Conservation (phyloP, 768 basidiomycete species). For the Termitomyces sp. region DNA sequence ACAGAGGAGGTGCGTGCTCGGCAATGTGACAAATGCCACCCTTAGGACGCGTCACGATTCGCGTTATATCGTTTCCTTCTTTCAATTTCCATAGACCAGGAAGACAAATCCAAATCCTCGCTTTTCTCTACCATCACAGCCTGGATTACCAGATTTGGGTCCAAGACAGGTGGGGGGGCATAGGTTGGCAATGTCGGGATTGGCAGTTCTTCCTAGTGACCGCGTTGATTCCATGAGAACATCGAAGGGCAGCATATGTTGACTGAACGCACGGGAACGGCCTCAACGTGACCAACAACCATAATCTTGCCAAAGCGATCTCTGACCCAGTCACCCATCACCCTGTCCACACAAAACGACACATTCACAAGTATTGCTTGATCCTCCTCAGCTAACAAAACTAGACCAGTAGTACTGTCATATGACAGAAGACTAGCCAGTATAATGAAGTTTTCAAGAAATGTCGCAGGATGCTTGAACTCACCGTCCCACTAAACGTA, state of each 20-base stretch:
- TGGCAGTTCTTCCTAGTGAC: conserved; percentile 25
- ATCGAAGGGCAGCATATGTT: conserved; percentile 4
- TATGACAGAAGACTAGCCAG: conserved; percentile 49
- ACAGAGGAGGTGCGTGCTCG: not conserved
- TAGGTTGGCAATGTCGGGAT: conserved; percentile 38
- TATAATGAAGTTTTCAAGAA: not conserved
- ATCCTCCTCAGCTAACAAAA: conserved; percentile 44
- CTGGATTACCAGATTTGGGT: conserved; percentile 42
- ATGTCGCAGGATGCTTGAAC: conserved; percentile 7
- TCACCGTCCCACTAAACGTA: conserved; percentile 57
- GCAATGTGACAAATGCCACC: not conserved
- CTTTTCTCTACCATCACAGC: conserved; percentile 46
- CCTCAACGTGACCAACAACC: conserved; percentile 56
- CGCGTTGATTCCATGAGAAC: not conserved
- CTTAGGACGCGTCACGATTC: not conserved
- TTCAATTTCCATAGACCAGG: conserved; percentile 36
- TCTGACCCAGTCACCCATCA: conserved; percentile 39
- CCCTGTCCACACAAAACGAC: conserved; percentile 40
- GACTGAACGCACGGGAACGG: conserved; percentile 7
- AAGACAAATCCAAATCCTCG: conserved; percentile 39
- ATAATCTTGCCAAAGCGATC: conserved; percentile 47
- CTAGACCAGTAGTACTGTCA: conserved; percentile 39
- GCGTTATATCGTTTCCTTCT: conserved; percentile 8
- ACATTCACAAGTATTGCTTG: conserved; percentile 54
- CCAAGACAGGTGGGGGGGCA: conserved; percentile 31